These are phyloP conservation scores for Turritis glabra DNA, from an alignment of 345 rosid species.

Conservation along the genomic window DNA sequence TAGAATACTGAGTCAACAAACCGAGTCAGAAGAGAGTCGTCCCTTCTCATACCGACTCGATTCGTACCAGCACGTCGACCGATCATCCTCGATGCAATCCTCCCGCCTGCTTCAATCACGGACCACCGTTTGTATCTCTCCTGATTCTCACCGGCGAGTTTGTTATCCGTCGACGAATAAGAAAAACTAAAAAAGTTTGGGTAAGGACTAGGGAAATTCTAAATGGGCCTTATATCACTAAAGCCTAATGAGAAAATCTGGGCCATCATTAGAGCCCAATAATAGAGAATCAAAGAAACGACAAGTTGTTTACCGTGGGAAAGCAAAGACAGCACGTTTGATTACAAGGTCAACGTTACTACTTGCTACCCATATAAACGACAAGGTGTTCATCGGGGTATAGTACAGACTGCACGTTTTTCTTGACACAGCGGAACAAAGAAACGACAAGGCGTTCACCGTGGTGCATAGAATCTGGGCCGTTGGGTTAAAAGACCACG, in stretches of 20 bases:
- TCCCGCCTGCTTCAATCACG: not conserved
- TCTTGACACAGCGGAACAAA: no score
- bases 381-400: not conserved
- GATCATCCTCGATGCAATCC: slow-evolving; percentile 18
- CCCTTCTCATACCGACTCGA: slow-evolving; percentile 34
- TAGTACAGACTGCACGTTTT: not conserved
- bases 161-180: not conserved
- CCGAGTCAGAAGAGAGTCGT: slow-evolving; percentile 37
- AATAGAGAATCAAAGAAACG: not conserved
- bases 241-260: no score
- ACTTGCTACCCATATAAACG: not conserved
- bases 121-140: not conserved
- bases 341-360: not conserved
- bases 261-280: not conserved
- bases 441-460: no score
- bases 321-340: not conserved
- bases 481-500: no score
- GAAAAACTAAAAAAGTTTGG: no score
- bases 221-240: no score
- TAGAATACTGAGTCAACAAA: slow-evolving; percentile 38
- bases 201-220: no score
- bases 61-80: slow-evolving; percentile 37
- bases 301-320: not conserved
- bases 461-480: no score
- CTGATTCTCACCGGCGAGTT: slow-evolving; percentile 9